phyloP scores from a whole-genome alignment of 345 rosid species.

The Eucalyptus shirleyi region DNA sequence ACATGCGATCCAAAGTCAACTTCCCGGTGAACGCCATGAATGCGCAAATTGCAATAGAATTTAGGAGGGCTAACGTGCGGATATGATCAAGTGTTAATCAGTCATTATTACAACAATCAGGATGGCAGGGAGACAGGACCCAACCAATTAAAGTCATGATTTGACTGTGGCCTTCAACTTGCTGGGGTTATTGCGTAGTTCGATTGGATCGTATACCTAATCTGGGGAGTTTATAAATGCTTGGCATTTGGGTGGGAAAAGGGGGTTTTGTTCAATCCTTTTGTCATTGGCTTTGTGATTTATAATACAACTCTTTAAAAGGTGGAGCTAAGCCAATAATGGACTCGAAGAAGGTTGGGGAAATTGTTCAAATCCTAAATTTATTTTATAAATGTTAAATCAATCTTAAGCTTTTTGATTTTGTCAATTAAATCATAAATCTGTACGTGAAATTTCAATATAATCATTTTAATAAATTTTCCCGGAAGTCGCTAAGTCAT shows the following conservation, averaged over 20 bases:
- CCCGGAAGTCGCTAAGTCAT: fast-evolving
- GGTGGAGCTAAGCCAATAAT: background rate
- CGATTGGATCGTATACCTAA: background rate
- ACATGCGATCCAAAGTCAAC: background rate
- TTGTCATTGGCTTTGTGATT: background rate
- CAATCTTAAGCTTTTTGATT: fast-evolving
- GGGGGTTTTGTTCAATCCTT: background rate
- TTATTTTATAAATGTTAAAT: background rate
- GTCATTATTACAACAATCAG: background rate
- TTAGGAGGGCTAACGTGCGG: background rate
- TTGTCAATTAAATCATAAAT: background rate
- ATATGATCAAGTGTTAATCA: background rate
- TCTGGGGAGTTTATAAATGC: background rate
- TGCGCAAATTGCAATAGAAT: background rate
- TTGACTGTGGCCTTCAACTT: background rate
- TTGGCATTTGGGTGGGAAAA: background rate
- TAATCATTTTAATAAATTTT: background rate
- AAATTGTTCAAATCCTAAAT: background rate
- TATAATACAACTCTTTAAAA: background rate
- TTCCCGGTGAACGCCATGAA: background rate
- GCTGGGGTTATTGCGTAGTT: background rate
- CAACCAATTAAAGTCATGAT: background rate
- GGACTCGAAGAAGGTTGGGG: background rate
- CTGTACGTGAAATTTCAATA: fast-evolving
- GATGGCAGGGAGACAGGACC: background rate